A percentile compares a stretch with the other conserved stretches of the same genome.
These are phyloP conservation scores for Aureobasidium lini DNA, from an alignment of 2,329 filamentous ascomycete genomes.

Conservation along the genomic window DNA sequence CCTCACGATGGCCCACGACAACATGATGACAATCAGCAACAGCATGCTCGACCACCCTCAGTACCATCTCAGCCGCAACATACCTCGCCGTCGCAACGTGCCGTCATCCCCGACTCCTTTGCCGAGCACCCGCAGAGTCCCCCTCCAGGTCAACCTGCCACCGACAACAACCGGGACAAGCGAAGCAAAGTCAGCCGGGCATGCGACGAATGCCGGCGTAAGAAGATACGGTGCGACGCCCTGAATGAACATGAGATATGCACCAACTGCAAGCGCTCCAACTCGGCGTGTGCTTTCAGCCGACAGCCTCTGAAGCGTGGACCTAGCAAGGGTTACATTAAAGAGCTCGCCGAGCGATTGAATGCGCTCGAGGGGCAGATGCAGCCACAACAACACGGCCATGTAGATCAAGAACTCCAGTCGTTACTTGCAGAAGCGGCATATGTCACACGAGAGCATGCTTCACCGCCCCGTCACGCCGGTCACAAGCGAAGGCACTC, in stretches of 20 bases:
- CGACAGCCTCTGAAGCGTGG: slow-evolving; percentile 73
- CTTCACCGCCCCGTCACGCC: slow-evolving; percentile 9
- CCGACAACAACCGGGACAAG: slow-evolving; percentile 12
- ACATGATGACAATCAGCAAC: neutral
- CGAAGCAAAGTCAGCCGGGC: slow-evolving; percentile 18
- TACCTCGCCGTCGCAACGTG: neutral
- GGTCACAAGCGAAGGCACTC: slow-evolving; percentile 10
- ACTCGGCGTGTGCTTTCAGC: slow-evolving; percentile 75
- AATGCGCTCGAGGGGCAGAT: slow-evolving; percentile 76
- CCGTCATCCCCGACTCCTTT: neutral
- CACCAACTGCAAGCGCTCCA: slow-evolving; percentile 70
- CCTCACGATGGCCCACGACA: neutral
- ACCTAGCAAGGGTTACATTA: slow-evolving; percentile 74
- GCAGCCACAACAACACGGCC: slow-evolving; percentile 23
- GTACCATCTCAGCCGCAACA: neutral
- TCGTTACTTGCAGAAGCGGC: slow-evolving; percentile 23
- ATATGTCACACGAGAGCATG: slow-evolving; percentile 13
- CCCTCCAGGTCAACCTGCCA: neutral
- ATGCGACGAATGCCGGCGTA: slow-evolving; percentile 20
- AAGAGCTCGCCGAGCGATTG: slow-evolving; percentile 79
- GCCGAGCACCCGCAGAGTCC: slow-evolving; percentile 14
- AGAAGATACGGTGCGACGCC: slow-evolving; percentile 71
- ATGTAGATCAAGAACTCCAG: slow-evolving; percentile 24
- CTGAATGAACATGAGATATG: slow-evolving; percentile 68
- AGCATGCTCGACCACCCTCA: neutral